Evolutionary conservation across 2,329 filamentous ascomycete species (phyloP).

Genomic region (Beauveria brongniartii): DNA sequence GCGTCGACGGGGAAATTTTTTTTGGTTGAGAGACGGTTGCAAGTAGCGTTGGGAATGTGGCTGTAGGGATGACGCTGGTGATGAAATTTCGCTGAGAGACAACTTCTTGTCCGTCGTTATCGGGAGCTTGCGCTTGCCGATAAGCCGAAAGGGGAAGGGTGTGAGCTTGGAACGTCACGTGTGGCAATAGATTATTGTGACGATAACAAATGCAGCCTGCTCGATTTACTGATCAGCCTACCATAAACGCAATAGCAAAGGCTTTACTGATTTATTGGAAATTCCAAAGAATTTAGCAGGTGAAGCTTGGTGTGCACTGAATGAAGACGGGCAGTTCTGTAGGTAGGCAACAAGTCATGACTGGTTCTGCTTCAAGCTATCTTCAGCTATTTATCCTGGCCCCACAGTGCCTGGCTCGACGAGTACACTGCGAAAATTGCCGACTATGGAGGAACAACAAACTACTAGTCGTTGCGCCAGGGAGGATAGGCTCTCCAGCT

Average conservation of each 20-base stretch:
- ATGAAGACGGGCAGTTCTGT: no score
- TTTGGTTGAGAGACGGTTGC: neutral
- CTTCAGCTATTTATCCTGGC: neutral
- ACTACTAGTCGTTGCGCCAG: neutral
- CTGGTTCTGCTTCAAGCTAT: neutral
- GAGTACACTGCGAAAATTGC: neutral
- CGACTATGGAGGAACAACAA: neutral
- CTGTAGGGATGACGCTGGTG: constrained; percentile 3
- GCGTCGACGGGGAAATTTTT: constrained; percentile 6
- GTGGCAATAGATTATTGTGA: neutral
- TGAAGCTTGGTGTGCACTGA: no score
- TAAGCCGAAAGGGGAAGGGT: constrained; percentile 8
- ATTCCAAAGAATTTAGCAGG: no score
- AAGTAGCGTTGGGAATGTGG: neutral
- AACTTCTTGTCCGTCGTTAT: neutral
- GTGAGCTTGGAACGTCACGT: neutral
- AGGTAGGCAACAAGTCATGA: no score
- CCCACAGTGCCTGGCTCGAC: neutral
- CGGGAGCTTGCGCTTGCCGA: constrained; percentile 4
- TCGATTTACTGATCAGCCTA: no score
- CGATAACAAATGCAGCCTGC: neutral
- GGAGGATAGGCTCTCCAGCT: neutral
- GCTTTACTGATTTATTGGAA: no score
- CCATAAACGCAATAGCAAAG: no score
- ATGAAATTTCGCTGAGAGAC: constrained; percentile 8